phyloP scores from a whole-genome alignment of 176 grass and related monocot genomes.

The Juncus effusus region DNA sequence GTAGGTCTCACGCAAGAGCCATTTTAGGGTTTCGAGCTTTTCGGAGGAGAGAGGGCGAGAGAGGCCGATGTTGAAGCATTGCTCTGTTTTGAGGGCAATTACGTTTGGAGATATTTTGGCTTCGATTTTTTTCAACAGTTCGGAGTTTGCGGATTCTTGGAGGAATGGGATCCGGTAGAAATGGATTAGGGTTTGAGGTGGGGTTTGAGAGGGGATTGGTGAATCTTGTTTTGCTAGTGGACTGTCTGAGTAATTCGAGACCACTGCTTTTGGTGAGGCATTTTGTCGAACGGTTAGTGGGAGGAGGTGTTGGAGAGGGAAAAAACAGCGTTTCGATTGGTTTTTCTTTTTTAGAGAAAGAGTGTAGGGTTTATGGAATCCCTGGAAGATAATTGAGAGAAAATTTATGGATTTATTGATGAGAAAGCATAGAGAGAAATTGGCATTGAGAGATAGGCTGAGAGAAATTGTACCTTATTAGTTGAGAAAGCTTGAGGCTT shows the following conservation, averaged over 20 bases:
- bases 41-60: slow-evolving; percentile 30
- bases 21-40: slow-evolving; percentile 60
- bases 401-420: slow-evolving; percentile 11
- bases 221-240: slow-evolving; percentile 33
- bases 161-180: slow-evolving; percentile 71
- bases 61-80: slow-evolving; percentile 82
- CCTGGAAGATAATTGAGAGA: slow-evolving; percentile 28
- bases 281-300: slow-evolving; percentile 32
- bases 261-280: slow-evolving; percentile 24
- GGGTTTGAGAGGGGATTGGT: not conserved
- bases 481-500: slow-evolving; percentile 33
- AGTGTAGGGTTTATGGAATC: slow-evolving; percentile 24
- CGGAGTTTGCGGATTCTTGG: slow-evolving; percentile 50
- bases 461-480: slow-evolving; percentile 35
- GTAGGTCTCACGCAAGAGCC: slow-evolving; percentile 83
- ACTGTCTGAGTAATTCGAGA: slow-evolving; percentile 41
- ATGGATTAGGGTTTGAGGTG: slow-evolving; percentile 59
- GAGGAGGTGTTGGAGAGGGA: slow-evolving; percentile 29
- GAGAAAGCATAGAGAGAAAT: not conserved
- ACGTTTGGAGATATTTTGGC: slow-evolving; percentile 66
- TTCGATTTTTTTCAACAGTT: slow-evolving; percentile 65
- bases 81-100: slow-evolving; percentile 55
- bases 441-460: not conserved
- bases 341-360: slow-evolving; percentile 13
- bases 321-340: slow-evolving; percentile 29